Percentiles rank a stretch among this genome's conserved stretches.
Conservation (phyloP, 1,139 yeast species). For the Pichia sp. region DNA sequence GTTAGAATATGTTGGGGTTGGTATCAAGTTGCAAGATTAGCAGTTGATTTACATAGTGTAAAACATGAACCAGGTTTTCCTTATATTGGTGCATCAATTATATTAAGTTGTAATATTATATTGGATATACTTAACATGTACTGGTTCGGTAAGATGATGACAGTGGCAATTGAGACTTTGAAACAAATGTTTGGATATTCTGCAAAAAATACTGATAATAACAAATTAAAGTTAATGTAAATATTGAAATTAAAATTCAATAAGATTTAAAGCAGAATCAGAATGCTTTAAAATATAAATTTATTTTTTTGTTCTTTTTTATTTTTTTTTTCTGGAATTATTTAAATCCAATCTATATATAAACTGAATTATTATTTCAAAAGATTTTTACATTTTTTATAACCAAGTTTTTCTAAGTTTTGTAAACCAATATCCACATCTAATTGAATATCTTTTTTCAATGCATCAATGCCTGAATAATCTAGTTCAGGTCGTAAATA, state of each 20-base stretch:
- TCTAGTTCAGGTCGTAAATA: conserved; percentile 87
- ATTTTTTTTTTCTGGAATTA: conserved; percentile 14
- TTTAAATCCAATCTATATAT: too few species aligned
- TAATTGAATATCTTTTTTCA: conserved; percentile 73
- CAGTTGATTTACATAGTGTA: conserved; percentile 44
- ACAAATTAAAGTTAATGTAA: conserved; percentile 29
- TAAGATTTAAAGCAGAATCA: too few species aligned
- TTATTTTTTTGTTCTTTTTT: conserved; percentile 9
- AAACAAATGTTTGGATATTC: conserved; percentile 25
- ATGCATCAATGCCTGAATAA: conserved; percentile 79
- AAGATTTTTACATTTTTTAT: conserved; percentile 22
- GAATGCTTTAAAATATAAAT: background rate
- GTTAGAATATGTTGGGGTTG: conserved; percentile 87
- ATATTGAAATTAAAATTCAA: too few species aligned
- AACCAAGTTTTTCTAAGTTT: conserved; percentile 20
- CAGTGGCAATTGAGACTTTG: conserved; percentile 56
- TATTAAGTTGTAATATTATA: conserved; percentile 55
- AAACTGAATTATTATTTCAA: conserved; percentile 1
- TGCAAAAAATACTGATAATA: conserved; percentile 20
- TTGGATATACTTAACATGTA: conserved; percentile 64
- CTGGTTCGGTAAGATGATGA: conserved; percentile 82
- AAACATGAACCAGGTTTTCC: conserved; percentile 38
- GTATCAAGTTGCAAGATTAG: conserved; percentile 54
- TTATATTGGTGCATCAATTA: conserved; percentile 40
- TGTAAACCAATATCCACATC: conserved; percentile 64